These are phyloP conservation scores for Narthecium ossifragum DNA, from an alignment of 106 monocot species.

Conservation along the genomic window DNA sequence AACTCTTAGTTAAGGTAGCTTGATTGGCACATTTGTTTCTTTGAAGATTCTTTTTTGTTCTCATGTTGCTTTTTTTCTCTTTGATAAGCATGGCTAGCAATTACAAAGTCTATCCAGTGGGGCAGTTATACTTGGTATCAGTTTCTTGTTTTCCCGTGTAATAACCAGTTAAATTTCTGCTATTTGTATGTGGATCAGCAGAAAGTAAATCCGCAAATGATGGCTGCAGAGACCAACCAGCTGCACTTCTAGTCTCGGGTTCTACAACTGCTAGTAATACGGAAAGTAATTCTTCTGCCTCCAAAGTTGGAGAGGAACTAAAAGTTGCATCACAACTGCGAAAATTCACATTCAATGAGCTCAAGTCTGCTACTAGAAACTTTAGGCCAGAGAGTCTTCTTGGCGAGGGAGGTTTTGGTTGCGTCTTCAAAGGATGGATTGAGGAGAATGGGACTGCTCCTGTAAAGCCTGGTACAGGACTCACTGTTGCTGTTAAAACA, in stretches of 20 bases:
- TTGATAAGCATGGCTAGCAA: neutral
- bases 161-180: neutral
- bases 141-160: neutral
- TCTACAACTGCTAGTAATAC: constrained; percentile 55
- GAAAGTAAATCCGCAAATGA: constrained; percentile 55
- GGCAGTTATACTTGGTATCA: neutral
- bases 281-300: constrained; percentile 47
- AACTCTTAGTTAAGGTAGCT: neutral
- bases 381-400: constrained; percentile 69
- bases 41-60: neutral
- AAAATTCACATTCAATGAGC: constrained; percentile 58
- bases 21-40: neutral
- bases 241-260: constrained; percentile 34
- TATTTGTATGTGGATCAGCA: constrained; percentile 14
- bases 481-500: constrained; percentile 70
- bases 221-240: constrained; percentile 36
- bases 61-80: neutral
- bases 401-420: constrained; percentile 78
- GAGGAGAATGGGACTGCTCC: constrained; percentile 75
- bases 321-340: constrained; percentile 58
- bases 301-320: constrained; percentile 49
- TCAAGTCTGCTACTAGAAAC: constrained; percentile 71
- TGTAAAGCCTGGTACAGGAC: constrained; percentile 68
- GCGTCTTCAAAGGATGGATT: constrained; percentile 85
- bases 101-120: neutral